Evolutionary conservation across 139 green algal species (phyloP).

Genomic region (Chlamydomonas sp.): DNA sequence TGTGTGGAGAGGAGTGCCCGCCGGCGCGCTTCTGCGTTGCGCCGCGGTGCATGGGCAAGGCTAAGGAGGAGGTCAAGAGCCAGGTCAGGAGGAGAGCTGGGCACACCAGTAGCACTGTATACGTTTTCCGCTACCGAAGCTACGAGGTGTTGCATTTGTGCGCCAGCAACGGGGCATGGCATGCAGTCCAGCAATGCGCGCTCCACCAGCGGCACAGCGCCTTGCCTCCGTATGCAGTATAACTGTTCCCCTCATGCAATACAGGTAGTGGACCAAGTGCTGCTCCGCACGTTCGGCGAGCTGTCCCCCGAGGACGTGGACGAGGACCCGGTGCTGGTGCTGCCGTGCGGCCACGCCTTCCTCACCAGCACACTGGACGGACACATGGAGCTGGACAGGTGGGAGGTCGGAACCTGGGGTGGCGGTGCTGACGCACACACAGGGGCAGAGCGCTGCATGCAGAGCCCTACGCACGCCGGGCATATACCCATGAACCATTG

Average conservation of each 20-base stretch:
- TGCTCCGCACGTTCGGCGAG: conserved; percentile 51
- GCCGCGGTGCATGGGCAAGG: neutral
- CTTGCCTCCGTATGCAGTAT: no score
- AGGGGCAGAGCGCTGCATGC: no score
- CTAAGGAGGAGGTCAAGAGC: neutral
- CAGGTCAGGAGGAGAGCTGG: neutral
- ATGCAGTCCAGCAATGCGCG: no score
- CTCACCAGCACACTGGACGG: conserved; percentile 46
- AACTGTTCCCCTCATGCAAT: neutral
- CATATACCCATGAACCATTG: no score
- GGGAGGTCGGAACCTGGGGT: neutral
- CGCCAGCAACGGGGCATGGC: no score
- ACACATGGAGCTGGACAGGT: conserved; percentile 67
- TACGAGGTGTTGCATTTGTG: no score
- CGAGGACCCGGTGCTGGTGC: conserved; percentile 64
- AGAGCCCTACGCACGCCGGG: no score
- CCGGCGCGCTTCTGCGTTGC: neutral
- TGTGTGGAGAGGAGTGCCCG: conserved; percentile 10
- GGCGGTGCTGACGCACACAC: neutral
- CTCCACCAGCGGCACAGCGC: no score
- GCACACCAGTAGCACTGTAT: no score
- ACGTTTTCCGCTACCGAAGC: no score
- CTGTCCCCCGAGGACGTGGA: conserved; percentile 56
- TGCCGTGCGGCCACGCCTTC: conserved; percentile 72
- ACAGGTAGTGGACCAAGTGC: conserved; percentile 62